Evolutionary conservation across 768 basidiomycete genomes (phyloP).

Genomic region (Holtermannia corniformis): DNA sequence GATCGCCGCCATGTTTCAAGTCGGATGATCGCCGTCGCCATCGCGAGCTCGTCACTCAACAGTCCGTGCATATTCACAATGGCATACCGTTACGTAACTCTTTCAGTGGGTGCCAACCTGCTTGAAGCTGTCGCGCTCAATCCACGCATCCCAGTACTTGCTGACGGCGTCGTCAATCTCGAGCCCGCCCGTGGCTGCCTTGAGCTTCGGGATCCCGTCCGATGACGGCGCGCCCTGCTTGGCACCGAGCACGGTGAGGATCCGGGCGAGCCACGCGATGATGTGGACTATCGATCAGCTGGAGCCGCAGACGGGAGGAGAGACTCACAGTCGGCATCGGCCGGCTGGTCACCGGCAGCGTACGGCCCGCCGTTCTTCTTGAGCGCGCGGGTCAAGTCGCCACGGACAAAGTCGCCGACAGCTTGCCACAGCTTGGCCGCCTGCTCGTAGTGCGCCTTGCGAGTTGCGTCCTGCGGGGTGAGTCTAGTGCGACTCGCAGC

Average conservation of each 20-base stretch:
- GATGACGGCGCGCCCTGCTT: conserved; percentile 18
- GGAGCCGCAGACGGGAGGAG: neutral
- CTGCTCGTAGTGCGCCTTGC: conserved; percentile 17
- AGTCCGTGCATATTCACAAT: neutral
- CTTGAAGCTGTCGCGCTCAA: conserved; percentile 26
- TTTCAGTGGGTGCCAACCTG: conserved; percentile 24
- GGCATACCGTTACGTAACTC: too few relatives aligned
- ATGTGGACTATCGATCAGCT: conserved; percentile 21
- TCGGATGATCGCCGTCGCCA: too few relatives aligned
- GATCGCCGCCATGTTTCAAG: neutral
- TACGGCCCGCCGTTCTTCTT: conserved; percentile 29
- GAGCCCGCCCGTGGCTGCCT: conserved; percentile 28
- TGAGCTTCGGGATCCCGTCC: conserved; percentile 21
- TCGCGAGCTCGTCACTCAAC: neutral
- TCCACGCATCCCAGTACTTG: conserved; percentile 37
- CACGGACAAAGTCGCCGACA: conserved; percentile 26
- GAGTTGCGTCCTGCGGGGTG: conserved; percentile 15
- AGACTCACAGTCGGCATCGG: conserved; percentile 30
- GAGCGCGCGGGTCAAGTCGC: conserved; percentile 30
- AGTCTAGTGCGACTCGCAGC: neutral
- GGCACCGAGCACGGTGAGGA: conserved; percentile 22
- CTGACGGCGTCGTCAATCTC: conserved; percentile 26
- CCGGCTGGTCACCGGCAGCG: conserved; percentile 21
- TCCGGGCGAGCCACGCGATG: conserved; percentile 32
- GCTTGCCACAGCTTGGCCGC: conserved; percentile 28